phyloP scores from a whole-genome alignment of 805 yeast species.

The Wickerhamiella kurtzmanii region DNA sequence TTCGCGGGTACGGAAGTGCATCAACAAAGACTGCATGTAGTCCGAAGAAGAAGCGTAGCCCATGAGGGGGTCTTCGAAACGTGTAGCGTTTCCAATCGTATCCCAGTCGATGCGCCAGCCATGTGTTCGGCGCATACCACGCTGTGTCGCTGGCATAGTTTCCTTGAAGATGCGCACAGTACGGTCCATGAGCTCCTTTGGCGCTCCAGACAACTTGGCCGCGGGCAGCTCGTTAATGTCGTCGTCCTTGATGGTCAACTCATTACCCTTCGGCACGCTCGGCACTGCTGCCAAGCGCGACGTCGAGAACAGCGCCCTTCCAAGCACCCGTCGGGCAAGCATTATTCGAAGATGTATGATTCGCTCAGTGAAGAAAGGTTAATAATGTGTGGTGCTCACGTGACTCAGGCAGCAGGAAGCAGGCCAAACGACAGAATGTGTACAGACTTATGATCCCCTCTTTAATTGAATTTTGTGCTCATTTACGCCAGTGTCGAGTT shows the following conservation, averaged over 20 bases:
- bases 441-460: too few relatives aligned
- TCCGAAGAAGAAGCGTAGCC: conserved; percentile 75
- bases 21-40: conserved; percentile 61
- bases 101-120: conserved; percentile 80
- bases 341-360: background rate
- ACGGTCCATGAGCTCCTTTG: conserved; percentile 47
- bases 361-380: background rate
- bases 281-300: background rate
- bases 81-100: conserved; percentile 54
- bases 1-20: conserved; percentile 62
- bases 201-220: conserved; percentile 43
- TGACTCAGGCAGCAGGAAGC: too few relatives aligned
- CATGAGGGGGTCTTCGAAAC: conserved; percentile 84
- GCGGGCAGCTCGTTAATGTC: conserved; percentile 6
- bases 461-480: too few relatives aligned
- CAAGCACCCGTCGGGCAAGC: conserved; percentile 3
- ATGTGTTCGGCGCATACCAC: conserved; percentile 35
- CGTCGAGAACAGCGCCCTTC: conserved; percentile 2
- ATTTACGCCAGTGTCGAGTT: too few relatives aligned
- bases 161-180: conserved; percentile 66
- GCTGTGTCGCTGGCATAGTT: conserved; percentile 70
- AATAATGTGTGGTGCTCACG: background rate
- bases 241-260: conserved; percentile 8
- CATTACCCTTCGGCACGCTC: conserved; percentile 4
- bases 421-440: too few relatives aligned